Conservation (phyloP, 1,139 yeast genomes). For the Sugiyamaella novakii region DNA sequence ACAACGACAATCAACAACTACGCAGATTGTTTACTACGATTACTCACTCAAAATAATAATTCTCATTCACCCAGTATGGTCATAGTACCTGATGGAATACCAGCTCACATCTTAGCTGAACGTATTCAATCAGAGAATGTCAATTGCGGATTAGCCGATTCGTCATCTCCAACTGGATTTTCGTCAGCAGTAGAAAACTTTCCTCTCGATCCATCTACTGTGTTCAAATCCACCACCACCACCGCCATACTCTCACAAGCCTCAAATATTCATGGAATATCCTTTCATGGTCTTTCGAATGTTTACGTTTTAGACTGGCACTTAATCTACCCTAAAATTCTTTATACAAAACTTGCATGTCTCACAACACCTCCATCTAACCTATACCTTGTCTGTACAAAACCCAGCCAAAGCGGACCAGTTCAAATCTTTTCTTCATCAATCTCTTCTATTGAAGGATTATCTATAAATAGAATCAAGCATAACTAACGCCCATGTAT, state of each 20-base stretch:
- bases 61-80: conserved; percentile 4
- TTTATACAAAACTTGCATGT: conserved; percentile 17
- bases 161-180: conserved; percentile 14
- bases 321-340: conserved; percentile 16
- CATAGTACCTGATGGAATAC: conserved; percentile 18
- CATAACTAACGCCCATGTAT: neutral
- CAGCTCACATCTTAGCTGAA: conserved; percentile 9
- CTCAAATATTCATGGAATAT: conserved; percentile 96
- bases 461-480: neutral
- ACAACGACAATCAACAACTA: neutral
- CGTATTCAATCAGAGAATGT: conserved; percentile 3
- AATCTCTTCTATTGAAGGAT: conserved; percentile 6
- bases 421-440: neutral
- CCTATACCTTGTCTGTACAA: neutral
- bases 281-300: conserved; percentile 44
- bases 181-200: neutral
- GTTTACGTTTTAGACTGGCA: conserved; percentile 20
- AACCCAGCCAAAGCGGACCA: neutral
- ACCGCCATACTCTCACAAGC: conserved; percentile 14
- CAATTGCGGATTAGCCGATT: conserved; percentile 11
- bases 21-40: conserved; percentile 2
- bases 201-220: conserved; percentile 13
- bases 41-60: neutral
- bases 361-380: neutral
- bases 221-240: neutral